phyloP scores from a whole-genome alignment of 2,329 filamentous ascomycete genomes.

The Xylaria sp. region DNA sequence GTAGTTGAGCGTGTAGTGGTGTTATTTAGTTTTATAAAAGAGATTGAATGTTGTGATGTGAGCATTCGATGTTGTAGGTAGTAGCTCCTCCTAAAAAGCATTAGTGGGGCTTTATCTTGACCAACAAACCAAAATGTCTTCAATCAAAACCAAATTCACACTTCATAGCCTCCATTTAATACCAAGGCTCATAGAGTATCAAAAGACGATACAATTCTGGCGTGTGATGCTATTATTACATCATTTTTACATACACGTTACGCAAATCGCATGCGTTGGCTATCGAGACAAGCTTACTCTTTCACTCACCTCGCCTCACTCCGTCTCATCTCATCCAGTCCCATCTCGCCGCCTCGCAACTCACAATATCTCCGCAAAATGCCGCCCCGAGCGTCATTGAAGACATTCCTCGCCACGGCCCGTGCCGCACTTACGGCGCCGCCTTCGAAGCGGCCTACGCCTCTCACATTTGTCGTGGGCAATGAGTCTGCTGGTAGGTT shows the following conservation, averaged over 20 bases:
- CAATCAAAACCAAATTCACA: background rate
- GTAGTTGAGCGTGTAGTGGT: background rate
- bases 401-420: constrained; percentile 37
- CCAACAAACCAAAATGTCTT: background rate
- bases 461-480: constrained; percentile 71
- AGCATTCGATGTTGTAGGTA: no score
- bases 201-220: background rate
- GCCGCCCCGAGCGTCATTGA: constrained; percentile 36
- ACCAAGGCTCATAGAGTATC: background rate
- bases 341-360: background rate
- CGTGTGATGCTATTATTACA: background rate
- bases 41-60: no score
- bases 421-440: constrained; percentile 43
- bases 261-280: background rate
- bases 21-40: no score
- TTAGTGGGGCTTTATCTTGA: background rate
- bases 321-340: constrained; percentile 1
- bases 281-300: background rate
- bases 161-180: background rate
- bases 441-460: constrained; percentile 56
- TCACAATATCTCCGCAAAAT: constrained; percentile 12
- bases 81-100: no score
- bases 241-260: background rate
- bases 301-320: background rate
- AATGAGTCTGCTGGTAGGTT: constrained; percentile 73